Evolutionary conservation across 306 rosid genomes (phyloP), one percentile per base, ranked within the genome.

Genomic region (Lupinus albus): DNA sequence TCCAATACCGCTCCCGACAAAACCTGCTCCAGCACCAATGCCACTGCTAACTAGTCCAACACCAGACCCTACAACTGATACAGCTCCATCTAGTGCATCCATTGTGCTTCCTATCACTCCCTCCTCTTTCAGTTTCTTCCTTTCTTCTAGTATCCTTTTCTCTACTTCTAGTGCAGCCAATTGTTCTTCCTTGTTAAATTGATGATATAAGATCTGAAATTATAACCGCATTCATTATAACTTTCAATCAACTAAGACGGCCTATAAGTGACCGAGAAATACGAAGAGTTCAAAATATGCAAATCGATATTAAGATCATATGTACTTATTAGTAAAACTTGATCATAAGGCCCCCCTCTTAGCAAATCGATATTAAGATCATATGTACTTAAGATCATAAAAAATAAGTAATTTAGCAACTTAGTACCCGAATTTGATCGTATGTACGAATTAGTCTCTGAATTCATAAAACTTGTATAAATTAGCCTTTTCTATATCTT

Each of bases 91-190:
- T 12, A 90, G 73, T 6, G 97, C 96, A 50, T 91, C 97, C 97
- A 88, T 82, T 45, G 93, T 88, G 82, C 96, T 91, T 59, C 97
- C 93, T 47, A 88, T 84, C 25, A 88, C 79, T 65, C 96, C 96
- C 9, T 68, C 89, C 7, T 61, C 91, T 79, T 83, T 91, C 42
- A 88, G 81, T 67, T 73, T 84, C 84, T 83, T 86, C 81, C 96
- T 81, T 69, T 59, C 80, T 84, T 88, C 93, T 11, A 88, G 73
- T 69, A 83, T 78, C 70, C 28, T 47, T 72, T 88, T 91, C 74
- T 91, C 97, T 21, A 63, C 86, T 72, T 85, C 91, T 63, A 91
- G 74, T 11, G 97, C 96, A 13, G 14, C 78, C 79, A 81, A 56
- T 55, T 85, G 93, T 71, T 88, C 97, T 67, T 84, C 97, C 84